Percentiles rank a stretch among this genome's conserved stretches.
These are phyloP conservation scores for Eucalyptus regnans DNA, from an alignment of 345 rosid genomes.

Conservation along the genomic window DNA sequence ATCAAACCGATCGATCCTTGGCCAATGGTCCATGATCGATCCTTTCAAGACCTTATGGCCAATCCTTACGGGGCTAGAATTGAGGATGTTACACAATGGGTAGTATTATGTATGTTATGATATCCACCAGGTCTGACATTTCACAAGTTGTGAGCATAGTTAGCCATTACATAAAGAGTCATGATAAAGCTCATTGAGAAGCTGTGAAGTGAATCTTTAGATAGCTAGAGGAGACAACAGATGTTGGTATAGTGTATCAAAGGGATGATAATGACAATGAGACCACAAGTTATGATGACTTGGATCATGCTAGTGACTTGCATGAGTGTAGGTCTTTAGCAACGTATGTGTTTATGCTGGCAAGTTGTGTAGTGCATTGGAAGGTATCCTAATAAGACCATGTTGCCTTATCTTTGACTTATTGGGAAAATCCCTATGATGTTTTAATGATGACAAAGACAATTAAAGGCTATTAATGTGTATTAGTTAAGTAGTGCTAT, in stretches of 20 bases:
- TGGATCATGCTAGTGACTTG: background rate
- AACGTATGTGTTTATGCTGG: background rate
- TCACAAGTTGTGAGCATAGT: background rate
- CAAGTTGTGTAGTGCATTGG: background rate
- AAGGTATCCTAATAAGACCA: background rate
- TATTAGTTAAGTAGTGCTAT: too few species aligned
- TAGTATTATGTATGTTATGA: background rate
- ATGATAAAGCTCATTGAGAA: background rate
- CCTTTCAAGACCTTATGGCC: too few species aligned
- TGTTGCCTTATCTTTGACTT: background rate
- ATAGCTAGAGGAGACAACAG: background rate
- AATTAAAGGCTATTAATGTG: too few species aligned
- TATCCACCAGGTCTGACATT: background rate
- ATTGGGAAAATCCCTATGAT: too few species aligned
- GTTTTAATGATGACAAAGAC: too few species aligned
- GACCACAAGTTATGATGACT: background rate
- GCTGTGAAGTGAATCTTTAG: background rate
- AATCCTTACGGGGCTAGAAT: too few species aligned
- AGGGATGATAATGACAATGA: background rate
- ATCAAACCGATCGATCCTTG: too few species aligned
- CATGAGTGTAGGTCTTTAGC: background rate
- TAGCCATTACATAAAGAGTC: background rate
- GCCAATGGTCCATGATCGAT: too few species aligned
- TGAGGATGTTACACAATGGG: too few species aligned
- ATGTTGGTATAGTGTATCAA: background rate